Base-by-base conservation (phyloP, 495 filamentous ascomycete species). In the Pseudevernia furfuracea region DNA sequence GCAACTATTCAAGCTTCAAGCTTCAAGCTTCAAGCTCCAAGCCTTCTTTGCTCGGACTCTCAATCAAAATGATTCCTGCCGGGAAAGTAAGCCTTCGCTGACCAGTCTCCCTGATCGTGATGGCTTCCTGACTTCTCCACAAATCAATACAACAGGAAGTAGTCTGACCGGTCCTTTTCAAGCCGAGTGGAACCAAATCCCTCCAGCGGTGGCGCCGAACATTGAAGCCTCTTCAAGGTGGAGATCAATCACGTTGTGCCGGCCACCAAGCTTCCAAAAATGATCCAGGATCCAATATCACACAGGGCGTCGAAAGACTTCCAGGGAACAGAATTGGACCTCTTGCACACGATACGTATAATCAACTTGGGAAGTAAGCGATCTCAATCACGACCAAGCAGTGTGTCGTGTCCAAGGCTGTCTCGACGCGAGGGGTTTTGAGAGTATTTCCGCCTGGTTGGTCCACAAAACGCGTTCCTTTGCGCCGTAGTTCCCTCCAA, bases 11-110 rank as follows among this genome's bases (percentile, higher is more conserved):
- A 36, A 36, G 34, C 34, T 9, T 11, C 12, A 19, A n/a, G n/a
- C n/a, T n/a, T n/a, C n/a, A n/a, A n/a, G n/a, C n/a, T n/a, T n/a
- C n/a, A n/a, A n/a, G n/a, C n/a, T n/a, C n/a, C n/a, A n/a, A n/a
- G n/a, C n/a, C 10, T 21, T 4, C 41, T 44, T 44, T 32, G 4
- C 4, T 32, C 25, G 4, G 49, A 53, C 25, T 53, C 49, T 53
- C 14, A 15, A 14, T 28, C 46, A 14, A 49, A 25, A 11, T 15
- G n/a, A 34, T 55, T 17, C 1, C 52, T 14, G 28, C 6, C 30
- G 12, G 30, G 52, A 55, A 9, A 55, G n/a, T n/a, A n/a, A 55
- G 52, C 30, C 25, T 53, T 53, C 49, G 49, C 28, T 53, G 49
- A 53, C 23, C 1, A 52, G 46, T 52, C 25, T 25, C 3, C 46